Percentiles rank a stretch among this genome's conserved stretches.
Conservation (phyloP, 208 protist genomes). For the Tritrichomonas foetus region DNA sequence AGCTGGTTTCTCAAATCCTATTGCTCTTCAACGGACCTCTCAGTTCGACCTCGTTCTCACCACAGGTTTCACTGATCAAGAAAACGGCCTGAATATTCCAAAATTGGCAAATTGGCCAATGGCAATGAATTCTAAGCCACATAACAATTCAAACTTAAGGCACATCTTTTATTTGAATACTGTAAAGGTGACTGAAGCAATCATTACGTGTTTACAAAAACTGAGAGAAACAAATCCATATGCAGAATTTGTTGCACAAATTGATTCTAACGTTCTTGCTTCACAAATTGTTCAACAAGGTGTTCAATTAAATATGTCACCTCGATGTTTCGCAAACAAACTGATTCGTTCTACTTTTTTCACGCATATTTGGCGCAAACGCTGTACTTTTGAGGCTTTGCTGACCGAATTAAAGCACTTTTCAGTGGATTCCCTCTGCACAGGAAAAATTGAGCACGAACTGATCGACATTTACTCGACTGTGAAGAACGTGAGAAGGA, state of each 20-base stretch:
- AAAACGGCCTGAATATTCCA: neutral
- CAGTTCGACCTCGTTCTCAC: neutral
- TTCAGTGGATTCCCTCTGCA: neutral
- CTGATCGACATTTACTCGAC: neutral
- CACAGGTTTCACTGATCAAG: neutral
- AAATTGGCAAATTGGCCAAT: neutral
- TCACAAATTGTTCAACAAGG: neutral
- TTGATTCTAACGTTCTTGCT: neutral
- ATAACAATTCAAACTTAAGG: neutral
- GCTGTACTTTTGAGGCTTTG: neutral
- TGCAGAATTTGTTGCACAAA: neutral
- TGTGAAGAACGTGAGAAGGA: neutral
- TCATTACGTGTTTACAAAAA: neutral
- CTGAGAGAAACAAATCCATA: neutral
- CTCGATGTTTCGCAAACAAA: neutral
- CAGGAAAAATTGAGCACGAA: neutral
- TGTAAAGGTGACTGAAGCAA: neutral
- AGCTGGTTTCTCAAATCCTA: neutral
- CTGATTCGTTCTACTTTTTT: neutral
- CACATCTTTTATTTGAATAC: constrained; percentile 25
- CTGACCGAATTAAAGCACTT: neutral
- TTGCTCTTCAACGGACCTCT: neutral
- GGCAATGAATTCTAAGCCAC: neutral
- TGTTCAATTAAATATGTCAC: neutral
- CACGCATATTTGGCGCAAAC: neutral